Evolutionary conservation across 176 grass and related monocot species (phyloP), one percentile per base, ranked within the genome.

Genomic region (Cenchrus fungigraminus): DNA sequence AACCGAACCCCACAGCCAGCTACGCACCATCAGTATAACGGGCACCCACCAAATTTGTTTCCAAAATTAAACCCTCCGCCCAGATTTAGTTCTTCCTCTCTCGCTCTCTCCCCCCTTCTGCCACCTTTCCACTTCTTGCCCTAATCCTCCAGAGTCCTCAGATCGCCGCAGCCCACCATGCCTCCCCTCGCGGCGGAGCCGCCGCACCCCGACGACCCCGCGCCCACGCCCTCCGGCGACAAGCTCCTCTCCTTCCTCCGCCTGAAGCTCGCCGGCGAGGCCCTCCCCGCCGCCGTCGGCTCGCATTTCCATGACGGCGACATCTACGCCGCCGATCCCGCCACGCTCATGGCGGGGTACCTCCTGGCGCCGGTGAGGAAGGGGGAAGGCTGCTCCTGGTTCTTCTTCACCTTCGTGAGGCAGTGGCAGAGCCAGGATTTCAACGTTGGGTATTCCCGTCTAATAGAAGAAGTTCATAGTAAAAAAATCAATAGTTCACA

Each of bases 381-480:
- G 16, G 61, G 77, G 5, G 17, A 79, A 45, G 11, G 22, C 45
- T 1, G 47, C 5, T 34, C 45, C 0, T 66, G 77, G 77, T 66
- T 79, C 77, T 79, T 79, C 77, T 79, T 79, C 45, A 66, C 15
- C 16, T 8, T 0, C 16, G 28, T 66, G n/a, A n/a, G n/a, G n/a
- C n/a, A n/a, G n/a, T n/a, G n/a, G n/a, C n/a, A n/a, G n/a, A n/a
- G n/a, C n/a, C n/a, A n/a, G n/a, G n/a, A n/a, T n/a, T n/a, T n/a
- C n/a, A n/a, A n/a, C n/a, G n/a, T n/a, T n/a, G n/a, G n/a, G n/a
- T n/a, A n/a, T n/a, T n/a, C n/a, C n/a, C n/a, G n/a, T n/a, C n/a
- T n/a, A n/a, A n/a, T n/a, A n/a, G n/a, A n/a, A n/a, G n/a, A n/a
- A n/a, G n/a, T n/a, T n/a, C n/a, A n/a, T n/a, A n/a, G n/a, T n/a